Evolutionary conservation across 345 rosid genomes (phyloP), one percentile per base, ranked within the genome.

Genomic region (Arabis hirsuta): DNA sequence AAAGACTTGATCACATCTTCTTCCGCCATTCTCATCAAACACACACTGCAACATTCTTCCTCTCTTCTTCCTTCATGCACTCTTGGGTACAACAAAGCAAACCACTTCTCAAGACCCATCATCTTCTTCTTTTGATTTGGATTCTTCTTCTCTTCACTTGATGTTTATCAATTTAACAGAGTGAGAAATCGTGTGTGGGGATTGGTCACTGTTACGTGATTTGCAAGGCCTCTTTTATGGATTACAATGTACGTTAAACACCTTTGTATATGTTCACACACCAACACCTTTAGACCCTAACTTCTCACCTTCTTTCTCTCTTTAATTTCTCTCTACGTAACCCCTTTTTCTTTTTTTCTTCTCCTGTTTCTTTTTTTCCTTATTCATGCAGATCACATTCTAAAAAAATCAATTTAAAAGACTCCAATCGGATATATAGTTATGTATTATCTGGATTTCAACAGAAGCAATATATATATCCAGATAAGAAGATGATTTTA

Each of bases 21-120:
- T 41, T 52, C 84, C 56, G 71, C 67, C 90, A 88, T 48, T 46
- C 65, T 55, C 20, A 85, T 83, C 73, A 90, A 24, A 71, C 98
- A 93, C 39, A 93, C 88, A 53, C 90, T 83, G 62, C 97, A 86
- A 1, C 67, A 63, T 13, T 85, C 88, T 7, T 81, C 59, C 13
- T 73, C 92, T 10, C 24, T 6, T 12, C 5, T 43, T 38, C 45
- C 53, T 36, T 42, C 38, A 2, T 65, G 44, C 31, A 68, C 58
- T 63, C 61, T 76, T 14, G 75, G 75, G 32, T 64, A 63, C 45
- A 69, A 5, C 45, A 76, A 64, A 36, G 66, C 47, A n/a, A 76
- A 6, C 80, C 76, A 76, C 20, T 48, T 76, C 43, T 76, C 67
- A 5, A 76, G 24, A 63, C 66, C 71, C 72, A 74, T 73, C 59